Percentiles rank a stretch among this genome's conserved stretches.
These are phyloP conservation scores for Priceomyces carsonii DNA, from an alignment of 805 yeast genomes.

Conservation along the genomic window DNA sequence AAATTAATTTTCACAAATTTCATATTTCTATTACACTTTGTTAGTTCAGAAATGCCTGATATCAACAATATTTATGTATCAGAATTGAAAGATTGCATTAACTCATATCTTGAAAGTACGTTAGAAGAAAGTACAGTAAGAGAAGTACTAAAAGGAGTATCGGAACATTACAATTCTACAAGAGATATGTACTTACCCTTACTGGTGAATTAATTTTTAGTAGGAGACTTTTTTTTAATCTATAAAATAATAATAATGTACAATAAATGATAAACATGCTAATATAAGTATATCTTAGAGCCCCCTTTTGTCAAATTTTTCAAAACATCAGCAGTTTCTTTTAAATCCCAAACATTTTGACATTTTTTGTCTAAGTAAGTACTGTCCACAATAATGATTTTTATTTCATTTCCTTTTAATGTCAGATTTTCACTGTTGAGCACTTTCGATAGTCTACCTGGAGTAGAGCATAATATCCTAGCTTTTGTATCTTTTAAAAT, in stretches of 20 bases:
- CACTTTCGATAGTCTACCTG: conserved; percentile 57
- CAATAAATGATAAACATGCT: conserved; percentile 9
- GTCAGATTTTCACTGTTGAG: conserved; percentile 44
- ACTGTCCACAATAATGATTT: conserved; percentile 59
- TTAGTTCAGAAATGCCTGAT: background rate
- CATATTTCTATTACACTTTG: conserved; percentile 20
- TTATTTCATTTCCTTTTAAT: conserved; percentile 44
- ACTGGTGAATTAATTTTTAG: conserved; percentile 12
- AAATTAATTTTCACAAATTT: conserved; percentile 20
- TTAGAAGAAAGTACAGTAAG: conserved; percentile 18
- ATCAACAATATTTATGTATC: conserved; percentile 8
- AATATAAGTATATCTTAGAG: conserved; percentile 55
- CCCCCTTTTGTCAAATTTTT: conserved; percentile 37
- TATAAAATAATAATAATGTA: conserved; percentile 2
- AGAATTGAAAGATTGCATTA: conserved; percentile 5
- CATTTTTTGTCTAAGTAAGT: conserved; percentile 61
- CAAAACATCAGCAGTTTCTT: conserved; percentile 44
- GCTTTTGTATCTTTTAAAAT: conserved; percentile 44
- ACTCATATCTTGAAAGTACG: background rate
- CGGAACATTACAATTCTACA: conserved; percentile 30
- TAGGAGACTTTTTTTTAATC: background rate
- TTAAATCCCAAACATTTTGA: conserved; percentile 60
- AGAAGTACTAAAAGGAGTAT: conserved; percentile 19
- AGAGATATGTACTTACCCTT: conserved; percentile 26
- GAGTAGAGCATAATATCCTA: conserved; percentile 61